Evolutionary conservation across 2,329 filamentous ascomycete genomes (phyloP), one percentile per base, ranked within the genome.

Genomic region (Paraphaeosphaeria sporulosa): DNA sequence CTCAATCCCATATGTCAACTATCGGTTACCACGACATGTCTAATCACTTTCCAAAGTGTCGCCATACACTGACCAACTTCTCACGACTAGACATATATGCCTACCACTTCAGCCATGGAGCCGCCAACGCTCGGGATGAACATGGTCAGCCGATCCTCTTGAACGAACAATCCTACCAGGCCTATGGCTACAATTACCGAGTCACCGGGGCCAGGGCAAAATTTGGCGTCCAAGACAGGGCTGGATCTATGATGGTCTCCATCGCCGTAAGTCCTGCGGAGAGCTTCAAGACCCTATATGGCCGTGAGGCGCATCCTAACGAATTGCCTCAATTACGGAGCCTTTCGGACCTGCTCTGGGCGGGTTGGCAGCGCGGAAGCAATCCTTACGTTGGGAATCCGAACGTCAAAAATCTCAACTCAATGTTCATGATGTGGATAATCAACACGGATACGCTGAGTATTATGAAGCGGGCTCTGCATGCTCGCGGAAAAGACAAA

Each of bases 211-310:
- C 49, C 1, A 21, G 49, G 21, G 32, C 49, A n/a, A 51, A 40
- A 21, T 51, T 51, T n/a, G 49, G 49, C 12, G 34, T 51, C 19
- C 49, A 51, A n/a, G 49, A 51, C 21, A 51, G 27, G 15, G 49
- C 49, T 25, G 49, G 49, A 2, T 34, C 49, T 5, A 51, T 51
- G 34, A 40, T 51, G 13, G 21, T 51, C 3, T 40, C 49, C 7
- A 6, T 25, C n/a, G 32, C 32, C 34, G 32, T 51, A 17, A 51
- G 49, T 19, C 49, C 49, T 19, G 12, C 49, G 15, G 19, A 23
- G 13, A 19, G 30, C 10, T 51, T 40, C 49, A 38, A 15, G 9
- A 19, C 12, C 12, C 13, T 51, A 2, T 19, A 40, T 17, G 49
- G 49, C n/a, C 49, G 36, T 10, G 21, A 23, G 19, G 36, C 36